Evolutionary conservation across 179 eudicot genomes (phyloP).

Genomic region (Gypsophila paniculata): DNA sequence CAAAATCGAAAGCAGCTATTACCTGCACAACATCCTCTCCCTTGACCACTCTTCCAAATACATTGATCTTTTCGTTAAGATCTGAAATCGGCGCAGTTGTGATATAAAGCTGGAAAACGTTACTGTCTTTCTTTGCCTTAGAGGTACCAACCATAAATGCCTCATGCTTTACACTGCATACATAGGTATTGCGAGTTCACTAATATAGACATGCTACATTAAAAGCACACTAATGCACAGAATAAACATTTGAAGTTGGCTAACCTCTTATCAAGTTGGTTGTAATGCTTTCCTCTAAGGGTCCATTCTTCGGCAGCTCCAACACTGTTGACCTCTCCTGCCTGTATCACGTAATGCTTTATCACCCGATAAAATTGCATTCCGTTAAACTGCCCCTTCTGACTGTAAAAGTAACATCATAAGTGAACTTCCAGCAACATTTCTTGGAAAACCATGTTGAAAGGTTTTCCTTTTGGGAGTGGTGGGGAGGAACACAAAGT

Average conservation of each 20-base stretch:
- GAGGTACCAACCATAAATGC: constrained; percentile 98
- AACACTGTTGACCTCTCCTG: constrained; percentile 58
- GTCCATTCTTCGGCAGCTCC: constrained; percentile 87
- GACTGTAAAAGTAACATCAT: constrained; percentile 44
- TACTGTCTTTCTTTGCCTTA: constrained; percentile 53
- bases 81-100: constrained; percentile 97
- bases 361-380: constrained; percentile 88
- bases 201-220: constrained; percentile 1
- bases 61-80: constrained; percentile 78
- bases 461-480: background rate
- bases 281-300: constrained; percentile 65
- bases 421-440: background rate
- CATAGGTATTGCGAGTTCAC: background rate
- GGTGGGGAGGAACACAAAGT: background rate
- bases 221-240: background rate
- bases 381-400: constrained; percentile 79
- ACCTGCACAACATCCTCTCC: constrained; percentile 99
- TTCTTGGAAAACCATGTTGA: background rate
- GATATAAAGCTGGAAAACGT: constrained; percentile 71
- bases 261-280: constrained; percentile 79
- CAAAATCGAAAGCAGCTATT: background rate
- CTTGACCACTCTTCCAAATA: constrained; percentile 78
- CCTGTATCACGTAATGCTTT: constrained; percentile 88
- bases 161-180: constrained; percentile 82
- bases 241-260: background rate